phyloP scores from a whole-genome alignment of 192 early-diverging fungal genomes.

The Podila clonocystis region DNA sequence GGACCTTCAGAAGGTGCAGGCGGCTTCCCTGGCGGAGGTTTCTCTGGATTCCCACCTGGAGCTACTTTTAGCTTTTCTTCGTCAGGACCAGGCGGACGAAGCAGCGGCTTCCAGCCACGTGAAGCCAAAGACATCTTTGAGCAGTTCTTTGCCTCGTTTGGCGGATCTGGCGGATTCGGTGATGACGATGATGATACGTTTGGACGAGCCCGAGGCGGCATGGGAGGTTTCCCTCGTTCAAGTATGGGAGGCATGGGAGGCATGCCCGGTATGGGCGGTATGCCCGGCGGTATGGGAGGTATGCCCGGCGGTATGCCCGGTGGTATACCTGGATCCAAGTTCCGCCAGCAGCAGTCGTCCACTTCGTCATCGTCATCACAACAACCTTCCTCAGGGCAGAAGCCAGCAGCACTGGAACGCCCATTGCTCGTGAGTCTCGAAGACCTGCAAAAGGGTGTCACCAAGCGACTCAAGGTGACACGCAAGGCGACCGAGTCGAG shows the following conservation, averaged over 20 bases:
- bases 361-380: conserved; percentile 17
- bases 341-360: conserved; percentile 23
- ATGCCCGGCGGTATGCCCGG: conserved; percentile 54
- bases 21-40: conserved; percentile 61
- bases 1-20: conserved; percentile 58
- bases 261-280: conserved; percentile 48
- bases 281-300: conserved; percentile 60
- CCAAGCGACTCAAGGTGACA: conserved; percentile 94
- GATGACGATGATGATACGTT: conserved; percentile 56
- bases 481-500: conserved; percentile 62
- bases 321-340: conserved; percentile 7
- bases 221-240: conserved; percentile 41
- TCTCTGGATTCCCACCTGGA: conserved; percentile 69
- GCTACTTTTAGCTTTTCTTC: conserved; percentile 75
- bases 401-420: conserved; percentile 73
- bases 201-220: conserved; percentile 33
- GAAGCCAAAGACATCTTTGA: conserved; percentile 93
- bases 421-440: conserved; percentile 85
- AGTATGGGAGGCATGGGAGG: conserved; percentile 55
- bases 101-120: conserved; percentile 68
- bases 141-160: conserved; percentile 84
- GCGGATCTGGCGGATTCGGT: conserved; percentile 30
- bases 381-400: conserved; percentile 36
- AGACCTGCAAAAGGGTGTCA: conserved; percentile 89
- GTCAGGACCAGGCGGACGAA: conserved; percentile 25